These are phyloP conservation scores for Metschnikowia kunwiensis DNA, from an alignment of 805 yeast species.

Conservation along the genomic window DNA sequence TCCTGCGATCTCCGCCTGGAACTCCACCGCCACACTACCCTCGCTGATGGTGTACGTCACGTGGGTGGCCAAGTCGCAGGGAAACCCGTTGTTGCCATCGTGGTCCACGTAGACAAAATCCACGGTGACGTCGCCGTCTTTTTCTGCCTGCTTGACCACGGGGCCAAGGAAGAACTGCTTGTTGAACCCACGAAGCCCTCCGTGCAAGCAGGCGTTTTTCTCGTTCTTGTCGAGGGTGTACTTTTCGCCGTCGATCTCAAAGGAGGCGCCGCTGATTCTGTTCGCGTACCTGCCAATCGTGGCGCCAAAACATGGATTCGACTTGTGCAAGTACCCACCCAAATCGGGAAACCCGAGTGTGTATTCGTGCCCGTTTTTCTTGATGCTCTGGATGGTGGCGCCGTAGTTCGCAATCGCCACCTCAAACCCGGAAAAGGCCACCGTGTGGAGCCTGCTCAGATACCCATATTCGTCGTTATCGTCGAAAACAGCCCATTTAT, in stretches of 20 bases:
- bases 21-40: slow-evolving; percentile 46
- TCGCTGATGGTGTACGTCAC: slow-evolving; percentile 46
- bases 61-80: slow-evolving; percentile 49
- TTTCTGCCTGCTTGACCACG: slow-evolving; percentile 32
- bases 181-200: slow-evolving; percentile 53
- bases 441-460: slow-evolving; percentile 35
- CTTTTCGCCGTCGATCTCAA: slow-evolving; percentile 38
- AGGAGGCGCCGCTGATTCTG: slow-evolving; percentile 47
- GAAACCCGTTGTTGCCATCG: slow-evolving; percentile 55
- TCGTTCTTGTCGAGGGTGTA: slow-evolving; percentile 46
- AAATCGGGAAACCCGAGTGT: slow-evolving; percentile 40
- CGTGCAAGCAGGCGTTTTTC: slow-evolving; percentile 43
- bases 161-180: slow-evolving; percentile 54
- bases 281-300: slow-evolving; percentile 67
- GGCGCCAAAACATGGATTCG: slow-evolving; percentile 57
- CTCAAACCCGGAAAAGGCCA: slow-evolving; percentile 26
- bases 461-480: slow-evolving; percentile 16
- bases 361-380: slow-evolving; percentile 37
- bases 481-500: slow-evolving; percentile 31
- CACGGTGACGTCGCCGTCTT: slow-evolving; percentile 29
- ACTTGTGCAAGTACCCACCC: slow-evolving; percentile 22
- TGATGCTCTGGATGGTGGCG: slow-evolving; percentile 46
- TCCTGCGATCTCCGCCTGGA: slow-evolving; percentile 33
- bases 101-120: slow-evolving; percentile 43
- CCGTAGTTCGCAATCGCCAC: slow-evolving; percentile 50